Conservation (phyloP, 495 filamentous ascomycete genomes). For the Extremus antarcticus region DNA sequence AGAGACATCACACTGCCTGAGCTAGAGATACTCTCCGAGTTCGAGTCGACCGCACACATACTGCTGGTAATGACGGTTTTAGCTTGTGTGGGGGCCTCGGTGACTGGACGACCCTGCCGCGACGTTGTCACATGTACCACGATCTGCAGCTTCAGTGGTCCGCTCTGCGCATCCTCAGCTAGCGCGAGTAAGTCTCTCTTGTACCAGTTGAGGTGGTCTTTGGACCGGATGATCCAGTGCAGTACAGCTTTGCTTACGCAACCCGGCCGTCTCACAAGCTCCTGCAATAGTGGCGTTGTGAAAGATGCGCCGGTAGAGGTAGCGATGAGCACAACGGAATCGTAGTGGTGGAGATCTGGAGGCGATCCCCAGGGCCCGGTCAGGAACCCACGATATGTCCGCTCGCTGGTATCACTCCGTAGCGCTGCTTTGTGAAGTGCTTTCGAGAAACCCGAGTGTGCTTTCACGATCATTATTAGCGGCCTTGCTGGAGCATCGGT, state of each 20-base stretch:
- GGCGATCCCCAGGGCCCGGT: constrained; percentile 15
- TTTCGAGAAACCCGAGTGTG: constrained; percentile 12
- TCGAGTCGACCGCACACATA: constrained; percentile 44
- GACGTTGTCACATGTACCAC: constrained; percentile 10
- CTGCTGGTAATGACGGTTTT: neutral
- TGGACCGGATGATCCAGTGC: constrained; percentile 55
- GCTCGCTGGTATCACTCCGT: neutral
- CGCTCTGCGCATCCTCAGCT: constrained; percentile 36
- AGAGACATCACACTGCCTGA: constrained; percentile 21
- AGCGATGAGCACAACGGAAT: constrained; percentile 52
- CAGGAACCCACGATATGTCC: constrained; percentile 7
- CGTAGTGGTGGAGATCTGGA: constrained; percentile 41
- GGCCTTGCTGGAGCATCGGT: neutral
- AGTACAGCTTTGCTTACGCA: constrained; percentile 14
- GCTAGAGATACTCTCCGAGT: constrained; percentile 24
- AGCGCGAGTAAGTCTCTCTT: constrained; percentile 48
- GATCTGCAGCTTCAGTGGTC: neutral
- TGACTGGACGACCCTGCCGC: neutral
- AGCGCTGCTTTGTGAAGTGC: constrained; percentile 6
- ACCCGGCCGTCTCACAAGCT: constrained; percentile 37
- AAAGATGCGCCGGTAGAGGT: constrained; percentile 48
- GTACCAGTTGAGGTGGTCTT: constrained; percentile 60
- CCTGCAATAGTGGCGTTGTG: constrained; percentile 42
- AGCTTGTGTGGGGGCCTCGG: neutral
- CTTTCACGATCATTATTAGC: constrained; percentile 12